A percentile compares a stretch with the other conserved stretches of the same genome.
Evolutionary conservation across 2,329 filamentous ascomycete genomes (phyloP).

Genomic region (Fusarium incarnatum): DNA sequence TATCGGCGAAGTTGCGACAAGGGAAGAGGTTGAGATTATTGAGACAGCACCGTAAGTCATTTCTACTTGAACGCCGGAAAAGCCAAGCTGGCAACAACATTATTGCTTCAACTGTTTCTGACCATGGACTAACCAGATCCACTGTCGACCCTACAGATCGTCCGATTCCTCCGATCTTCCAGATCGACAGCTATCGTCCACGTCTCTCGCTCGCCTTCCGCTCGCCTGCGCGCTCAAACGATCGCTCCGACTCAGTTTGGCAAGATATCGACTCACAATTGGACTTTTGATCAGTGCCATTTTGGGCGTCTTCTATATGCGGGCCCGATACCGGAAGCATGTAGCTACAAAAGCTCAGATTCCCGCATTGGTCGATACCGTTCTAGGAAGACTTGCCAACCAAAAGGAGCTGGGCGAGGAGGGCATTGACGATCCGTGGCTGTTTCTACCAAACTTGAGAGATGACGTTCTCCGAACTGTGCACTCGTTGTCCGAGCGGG

Average conservation of each 20-base stretch:
- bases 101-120: constrained; percentile 57
- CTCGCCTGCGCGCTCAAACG: constrained; percentile 83
- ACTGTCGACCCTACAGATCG: constrained; percentile 78
- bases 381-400: constrained; percentile 82
- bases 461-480: constrained; percentile 90
- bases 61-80: constrained; percentile 25
- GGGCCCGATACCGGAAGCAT: constrained; percentile 70
- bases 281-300: constrained; percentile 68
- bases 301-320: constrained; percentile 69
- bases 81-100: constrained; percentile 37
- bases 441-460: constrained; percentile 88
- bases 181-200: constrained; percentile 77
- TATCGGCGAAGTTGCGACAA: constrained; percentile 74
- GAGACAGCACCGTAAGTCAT: constrained; percentile 64
- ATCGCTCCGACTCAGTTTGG: constrained; percentile 82
- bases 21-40: constrained; percentile 69
- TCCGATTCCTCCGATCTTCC: constrained; percentile 71
- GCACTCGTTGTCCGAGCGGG: constrained; percentile 79
- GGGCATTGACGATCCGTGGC: constrained; percentile 77
- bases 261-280: constrained; percentile 89
- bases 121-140: constrained; percentile 88
- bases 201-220: constrained; percentile 91
- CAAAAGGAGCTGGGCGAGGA: constrained; percentile 85
- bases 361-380: constrained; percentile 86
- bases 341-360: constrained; percentile 76